A percentile compares a stretch with the other conserved stretches of the same genome.
Conservation (phyloP, 352 stramenopile species). For the Phytophthora chlamydospora region DNA sequence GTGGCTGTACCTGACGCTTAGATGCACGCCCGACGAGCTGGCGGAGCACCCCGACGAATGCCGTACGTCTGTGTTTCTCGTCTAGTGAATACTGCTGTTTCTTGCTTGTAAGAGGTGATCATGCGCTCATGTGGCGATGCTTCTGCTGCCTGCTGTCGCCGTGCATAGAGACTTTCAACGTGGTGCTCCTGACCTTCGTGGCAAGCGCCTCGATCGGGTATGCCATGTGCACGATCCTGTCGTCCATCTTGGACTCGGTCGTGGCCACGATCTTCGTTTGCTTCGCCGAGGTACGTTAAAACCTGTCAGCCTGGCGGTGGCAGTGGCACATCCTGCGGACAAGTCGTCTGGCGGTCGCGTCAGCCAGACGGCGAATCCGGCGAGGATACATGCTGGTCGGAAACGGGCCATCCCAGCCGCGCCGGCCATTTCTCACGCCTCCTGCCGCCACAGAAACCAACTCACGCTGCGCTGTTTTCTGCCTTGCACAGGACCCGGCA, state of each 20-base stretch:
- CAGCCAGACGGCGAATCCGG: slow-evolving; percentile 32
- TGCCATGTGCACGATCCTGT: slow-evolving; percentile 86
- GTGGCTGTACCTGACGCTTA: slow-evolving; percentile 74
- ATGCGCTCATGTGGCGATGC: slow-evolving; percentile 8
- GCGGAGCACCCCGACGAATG: slow-evolving; percentile 50
- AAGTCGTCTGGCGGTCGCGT: slow-evolving; percentile 13
- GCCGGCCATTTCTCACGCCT: slow-evolving; percentile 27
- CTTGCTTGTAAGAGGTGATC: background rate
- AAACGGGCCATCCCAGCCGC: slow-evolving; percentile 31
- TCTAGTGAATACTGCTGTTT: background rate
- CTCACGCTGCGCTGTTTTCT: background rate
- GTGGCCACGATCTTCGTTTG: slow-evolving; percentile 89
- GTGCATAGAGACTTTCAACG: slow-evolving; percentile 80
- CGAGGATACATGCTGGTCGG: slow-evolving; percentile 43
- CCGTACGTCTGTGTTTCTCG: slow-evolving; percentile 46
- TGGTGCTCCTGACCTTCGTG: slow-evolving; percentile 79
- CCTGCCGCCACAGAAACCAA: background rate
- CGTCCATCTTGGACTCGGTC: slow-evolving; percentile 83
- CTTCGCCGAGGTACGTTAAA: slow-evolving; percentile 78
- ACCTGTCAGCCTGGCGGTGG: slow-evolving; percentile 18
- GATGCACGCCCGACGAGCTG: slow-evolving; percentile 63
- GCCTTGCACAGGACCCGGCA: slow-evolving; percentile 56
- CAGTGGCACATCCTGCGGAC: slow-evolving; percentile 12
- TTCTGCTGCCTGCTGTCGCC: slow-evolving; percentile 9
- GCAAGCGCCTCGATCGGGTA: slow-evolving; percentile 78